phyloP scores from a whole-genome alignment of 495 filamentous ascomycete genomes.

The Podospora tetraspora region DNA sequence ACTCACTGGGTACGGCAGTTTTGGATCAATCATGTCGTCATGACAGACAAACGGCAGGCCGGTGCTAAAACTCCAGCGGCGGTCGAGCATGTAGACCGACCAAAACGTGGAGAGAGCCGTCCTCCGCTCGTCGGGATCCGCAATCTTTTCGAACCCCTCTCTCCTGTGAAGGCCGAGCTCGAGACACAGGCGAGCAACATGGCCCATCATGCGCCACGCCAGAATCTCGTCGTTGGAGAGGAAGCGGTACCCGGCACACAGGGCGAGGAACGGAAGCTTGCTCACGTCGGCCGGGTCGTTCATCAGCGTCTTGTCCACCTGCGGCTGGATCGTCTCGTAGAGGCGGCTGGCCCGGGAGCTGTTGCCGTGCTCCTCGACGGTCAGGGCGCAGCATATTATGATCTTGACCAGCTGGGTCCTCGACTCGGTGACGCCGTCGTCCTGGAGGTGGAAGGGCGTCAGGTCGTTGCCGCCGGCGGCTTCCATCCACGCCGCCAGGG shows the following conservation, averaged over 20 bases:
- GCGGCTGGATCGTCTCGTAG: conserved; percentile 63
- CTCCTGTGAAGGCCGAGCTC: conserved; percentile 75
- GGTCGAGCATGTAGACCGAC: conserved; percentile 73
- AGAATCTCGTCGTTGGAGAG: conserved; percentile 74
- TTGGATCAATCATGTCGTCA: conserved; percentile 77
- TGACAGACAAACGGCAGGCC: conserved; percentile 77
- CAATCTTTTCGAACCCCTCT: conserved; percentile 62
- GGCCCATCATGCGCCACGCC: conserved; percentile 73
- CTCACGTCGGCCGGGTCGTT: conserved; percentile 60
- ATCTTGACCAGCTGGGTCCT: conserved; percentile 70
- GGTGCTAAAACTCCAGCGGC: conserved; percentile 75
- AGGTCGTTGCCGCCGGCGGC: conserved; percentile 27
- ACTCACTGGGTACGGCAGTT: conserved; percentile 69
- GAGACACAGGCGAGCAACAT: conserved; percentile 68
- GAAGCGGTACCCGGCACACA: conserved; percentile 80
- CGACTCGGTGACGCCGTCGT: conserved; percentile 62
- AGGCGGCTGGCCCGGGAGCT: conserved; percentile 65
- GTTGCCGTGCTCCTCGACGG: conserved; percentile 68
- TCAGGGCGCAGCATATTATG: conserved; percentile 67
- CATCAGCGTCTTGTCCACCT: conserved; percentile 64
- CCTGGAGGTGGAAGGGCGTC: conserved; percentile 26
- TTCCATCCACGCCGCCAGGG: conserved; percentile 67
- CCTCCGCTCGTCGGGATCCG: conserved; percentile 57
- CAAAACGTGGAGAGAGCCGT: conserved; percentile 67
- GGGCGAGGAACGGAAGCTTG: conserved; percentile 64